phyloP scores from a whole-genome alignment of 768 basidiomycete species.

The Naganishia kalamii region DNA sequence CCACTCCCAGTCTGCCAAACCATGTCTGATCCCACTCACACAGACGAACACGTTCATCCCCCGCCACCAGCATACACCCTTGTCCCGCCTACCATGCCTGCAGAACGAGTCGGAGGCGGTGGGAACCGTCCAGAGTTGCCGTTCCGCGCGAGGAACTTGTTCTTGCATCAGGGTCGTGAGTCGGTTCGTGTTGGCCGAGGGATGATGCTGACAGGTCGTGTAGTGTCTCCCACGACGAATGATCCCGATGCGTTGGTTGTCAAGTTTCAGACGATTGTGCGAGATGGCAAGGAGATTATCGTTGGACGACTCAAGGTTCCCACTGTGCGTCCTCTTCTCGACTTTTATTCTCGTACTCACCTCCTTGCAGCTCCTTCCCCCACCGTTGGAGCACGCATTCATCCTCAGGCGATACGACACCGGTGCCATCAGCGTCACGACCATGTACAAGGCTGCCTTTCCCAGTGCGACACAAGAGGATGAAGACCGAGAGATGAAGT shows the following conservation, averaged over 20 bases:
- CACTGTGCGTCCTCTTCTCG: slow-evolving; percentile 54
- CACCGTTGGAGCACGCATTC: slow-evolving; percentile 70
- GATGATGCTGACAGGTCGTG: neutral
- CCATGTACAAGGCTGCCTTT: slow-evolving; percentile 94
- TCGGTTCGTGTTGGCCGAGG: neutral
- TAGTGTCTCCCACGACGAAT: slow-evolving; percentile 9
- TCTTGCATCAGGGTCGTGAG: slow-evolving; percentile 10
- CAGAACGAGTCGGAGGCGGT: neutral
- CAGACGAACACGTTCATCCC: neutral
- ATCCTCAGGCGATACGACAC: slow-evolving; percentile 91
- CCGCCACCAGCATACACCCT: slow-evolving; percentile 15
- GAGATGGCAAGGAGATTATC: slow-evolving; percentile 79
- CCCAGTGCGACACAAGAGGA: slow-evolving; percentile 69
- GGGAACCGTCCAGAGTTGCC: slow-evolving; percentile 16
- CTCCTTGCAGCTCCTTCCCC: slow-evolving; percentile 47
- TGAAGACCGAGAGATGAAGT: slow-evolving; percentile 71
- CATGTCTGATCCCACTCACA: neutral
- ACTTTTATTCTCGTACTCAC: slow-evolving; percentile 28
- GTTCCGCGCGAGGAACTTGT: slow-evolving; percentile 15
- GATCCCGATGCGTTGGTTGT: slow-evolving; percentile 50
- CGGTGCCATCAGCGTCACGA: slow-evolving; percentile 81
- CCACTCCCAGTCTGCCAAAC: no score
- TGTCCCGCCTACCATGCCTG: neutral
- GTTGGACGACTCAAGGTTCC: slow-evolving; percentile 86
- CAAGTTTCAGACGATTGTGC: slow-evolving; percentile 84